phyloP scores from a whole-genome alignment of 306 rosid genomes.

The Styphnolobium japonicum region DNA sequence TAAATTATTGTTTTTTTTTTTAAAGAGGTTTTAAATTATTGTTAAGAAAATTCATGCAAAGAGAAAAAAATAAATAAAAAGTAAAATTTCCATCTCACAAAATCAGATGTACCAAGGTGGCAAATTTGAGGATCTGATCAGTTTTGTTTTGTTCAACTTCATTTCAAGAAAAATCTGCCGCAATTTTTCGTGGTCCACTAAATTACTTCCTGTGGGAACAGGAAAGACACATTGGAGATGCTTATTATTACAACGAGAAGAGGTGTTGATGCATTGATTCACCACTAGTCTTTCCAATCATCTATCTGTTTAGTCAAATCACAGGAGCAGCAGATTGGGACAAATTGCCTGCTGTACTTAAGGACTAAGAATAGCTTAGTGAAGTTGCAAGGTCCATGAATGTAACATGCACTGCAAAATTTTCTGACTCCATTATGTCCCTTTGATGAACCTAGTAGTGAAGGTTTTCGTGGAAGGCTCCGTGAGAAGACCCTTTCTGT shows the following conservation, averaged over 20 bases:
- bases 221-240: not conserved
- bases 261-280: not conserved
- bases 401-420: not conserved
- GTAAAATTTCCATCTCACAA: conserved; percentile 33
- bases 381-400: conserved; percentile 6
- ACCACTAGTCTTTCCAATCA: not conserved
- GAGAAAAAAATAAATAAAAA: not conserved
- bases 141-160: conserved; percentile 22
- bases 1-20: too few relatives aligned
- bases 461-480: not conserved
- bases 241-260: not conserved
- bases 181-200: not conserved
- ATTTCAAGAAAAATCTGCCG: not conserved
- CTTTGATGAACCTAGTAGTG: not conserved
- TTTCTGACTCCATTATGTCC: not conserved
- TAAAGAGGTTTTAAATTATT: too few relatives aligned
- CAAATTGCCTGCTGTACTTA: not conserved
- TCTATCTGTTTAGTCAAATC: conserved; percentile 1
- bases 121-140: conserved; percentile 42
- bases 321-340: not conserved
- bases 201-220: conserved; percentile 8
- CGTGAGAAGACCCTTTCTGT: not conserved
- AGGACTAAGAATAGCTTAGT: conserved; percentile 6
- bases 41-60: not conserved
- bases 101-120: conserved; percentile 43